phyloP scores from a whole-genome alignment of 495 filamentous ascomycete species.

The Bacidia rubella region DNA sequence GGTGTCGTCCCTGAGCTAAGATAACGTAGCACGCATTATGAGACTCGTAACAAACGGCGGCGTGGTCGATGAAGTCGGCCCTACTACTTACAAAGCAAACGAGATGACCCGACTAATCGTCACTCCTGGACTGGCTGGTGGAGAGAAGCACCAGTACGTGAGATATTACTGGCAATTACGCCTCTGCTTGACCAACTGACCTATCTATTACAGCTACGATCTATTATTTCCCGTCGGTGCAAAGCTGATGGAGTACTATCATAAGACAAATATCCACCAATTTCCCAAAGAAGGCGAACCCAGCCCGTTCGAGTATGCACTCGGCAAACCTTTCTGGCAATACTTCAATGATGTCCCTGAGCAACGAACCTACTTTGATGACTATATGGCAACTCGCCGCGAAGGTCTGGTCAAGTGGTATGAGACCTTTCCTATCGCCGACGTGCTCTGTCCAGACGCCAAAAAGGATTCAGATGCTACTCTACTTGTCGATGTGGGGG shows the following conservation, averaged over 20 bases:
- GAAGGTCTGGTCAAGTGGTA: slow-evolving; percentile 20
- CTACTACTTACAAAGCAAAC: slow-evolving; percentile 17
- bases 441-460: slow-evolving; percentile 14
- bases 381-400: slow-evolving; percentile 21
- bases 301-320: slow-evolving; percentile 20
- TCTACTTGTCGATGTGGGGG: slow-evolving; percentile 31
- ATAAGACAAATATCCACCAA: slow-evolving; percentile 19
- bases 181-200: background rate
- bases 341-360: slow-evolving; percentile 17
- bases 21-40: slow-evolving; percentile 18
- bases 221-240: slow-evolving; percentile 14
- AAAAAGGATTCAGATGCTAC: slow-evolving; percentile 18
- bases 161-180: background rate
- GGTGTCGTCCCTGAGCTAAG: background rate
- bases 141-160: slow-evolving; percentile 19
- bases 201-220: slow-evolving; percentile 3
- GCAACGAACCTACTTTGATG: slow-evolving; percentile 20
- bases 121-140: slow-evolving; percentile 18
- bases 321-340: slow-evolving; percentile 17
- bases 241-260: slow-evolving; percentile 20
- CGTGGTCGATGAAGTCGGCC: slow-evolving; percentile 18
- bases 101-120: slow-evolving; percentile 16
- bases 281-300: slow-evolving; percentile 16
- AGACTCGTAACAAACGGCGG: slow-evolving; percentile 17
- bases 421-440: slow-evolving; percentile 17